phyloP scores from a whole-genome alignment of 192 early-diverging fungal genomes.

The Entrophospora sp. region DNA sequence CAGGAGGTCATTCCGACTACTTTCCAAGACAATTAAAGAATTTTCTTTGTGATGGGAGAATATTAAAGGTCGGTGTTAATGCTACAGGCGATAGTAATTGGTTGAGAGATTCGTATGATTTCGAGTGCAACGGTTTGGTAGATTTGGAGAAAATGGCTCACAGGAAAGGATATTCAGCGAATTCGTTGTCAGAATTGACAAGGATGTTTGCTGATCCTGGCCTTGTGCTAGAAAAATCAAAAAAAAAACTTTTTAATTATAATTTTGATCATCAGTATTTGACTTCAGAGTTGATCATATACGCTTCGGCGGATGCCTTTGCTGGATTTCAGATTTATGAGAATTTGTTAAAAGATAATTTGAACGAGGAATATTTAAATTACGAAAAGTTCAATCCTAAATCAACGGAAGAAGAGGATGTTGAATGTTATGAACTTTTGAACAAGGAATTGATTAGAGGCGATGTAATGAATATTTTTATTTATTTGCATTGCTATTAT shows the following conservation, averaged over 20 bases:
- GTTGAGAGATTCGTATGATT: constrained; percentile 15
- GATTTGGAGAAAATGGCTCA: constrained; percentile 26
- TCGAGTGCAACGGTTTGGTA: constrained; percentile 25
- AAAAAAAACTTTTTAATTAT: constrained; percentile 24
- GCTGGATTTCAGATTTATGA: constrained; percentile 29
- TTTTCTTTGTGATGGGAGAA: constrained; percentile 24
- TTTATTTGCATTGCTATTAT: neutral
- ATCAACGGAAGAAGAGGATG: constrained; percentile 17
- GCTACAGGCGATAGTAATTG: constrained; percentile 21
- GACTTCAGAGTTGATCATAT: constrained; percentile 23
- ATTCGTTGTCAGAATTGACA: constrained; percentile 27
- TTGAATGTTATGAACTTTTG: constrained; percentile 10
- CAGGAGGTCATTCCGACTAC: neutral
- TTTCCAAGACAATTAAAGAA: constrained; percentile 27
- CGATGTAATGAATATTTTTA: neutral
- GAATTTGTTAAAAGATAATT: constrained; percentile 21
- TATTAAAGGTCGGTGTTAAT: constrained; percentile 27
- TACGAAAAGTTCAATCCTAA: constrained; percentile 18
- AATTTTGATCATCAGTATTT: constrained; percentile 24
- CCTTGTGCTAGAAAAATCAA: constrained; percentile 30
- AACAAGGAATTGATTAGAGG: neutral
- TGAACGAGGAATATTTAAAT: constrained; percentile 10
- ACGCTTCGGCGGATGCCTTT: constrained; percentile 35
- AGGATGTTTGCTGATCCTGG: constrained; percentile 27
- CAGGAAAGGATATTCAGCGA: constrained; percentile 10